Percentiles rank a stretch among this genome's conserved stretches.
Conservation (phyloP, 139 green algal species). For the Chlamydomonas eustigma region DNA sequence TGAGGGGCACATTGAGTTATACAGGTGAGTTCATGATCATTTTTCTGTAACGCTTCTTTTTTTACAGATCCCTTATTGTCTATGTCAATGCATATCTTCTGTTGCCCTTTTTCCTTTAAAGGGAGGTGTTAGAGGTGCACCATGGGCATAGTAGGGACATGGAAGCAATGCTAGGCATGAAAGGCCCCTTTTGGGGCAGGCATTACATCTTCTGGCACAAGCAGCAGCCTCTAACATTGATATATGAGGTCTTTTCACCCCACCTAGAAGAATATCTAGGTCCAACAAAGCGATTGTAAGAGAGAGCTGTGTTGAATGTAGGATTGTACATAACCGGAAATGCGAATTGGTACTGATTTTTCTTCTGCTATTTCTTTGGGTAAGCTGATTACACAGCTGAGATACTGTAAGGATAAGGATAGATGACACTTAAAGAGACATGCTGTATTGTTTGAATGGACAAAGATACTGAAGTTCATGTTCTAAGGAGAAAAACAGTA, state of each 20-base stretch:
- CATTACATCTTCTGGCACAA: conserved; percentile 92
- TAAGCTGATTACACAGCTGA: too few species aligned
- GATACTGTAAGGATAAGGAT: too few species aligned
- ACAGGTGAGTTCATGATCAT: conserved; percentile 23
- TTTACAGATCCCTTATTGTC: background rate
- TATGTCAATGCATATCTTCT: background rate
- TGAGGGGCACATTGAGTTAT: conserved; percentile 75
- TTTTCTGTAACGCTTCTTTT: background rate
- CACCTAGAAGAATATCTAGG: conserved; percentile 26
- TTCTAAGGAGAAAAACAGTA: too few species aligned
- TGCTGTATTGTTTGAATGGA: too few species aligned
- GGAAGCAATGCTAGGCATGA: conserved; percentile 38
- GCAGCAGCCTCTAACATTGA: conserved; percentile 82
- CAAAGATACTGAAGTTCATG: too few species aligned
- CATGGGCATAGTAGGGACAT: conserved; percentile 55
- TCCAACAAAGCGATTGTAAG: too few species aligned
- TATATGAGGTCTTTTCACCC: conserved; percentile 90
- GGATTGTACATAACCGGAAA: too few species aligned
- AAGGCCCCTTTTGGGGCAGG: conserved; percentile 84
- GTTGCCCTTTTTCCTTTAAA: conserved; percentile 24
- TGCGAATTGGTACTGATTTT: too few species aligned
- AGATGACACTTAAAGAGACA: too few species aligned
- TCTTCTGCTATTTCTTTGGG: too few species aligned
- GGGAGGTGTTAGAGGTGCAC: conserved; percentile 69
- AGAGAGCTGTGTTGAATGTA: too few species aligned